Evolutionary conservation across 306 rosid genomes (phyloP).

Genomic region (Prunus dulcis): DNA sequence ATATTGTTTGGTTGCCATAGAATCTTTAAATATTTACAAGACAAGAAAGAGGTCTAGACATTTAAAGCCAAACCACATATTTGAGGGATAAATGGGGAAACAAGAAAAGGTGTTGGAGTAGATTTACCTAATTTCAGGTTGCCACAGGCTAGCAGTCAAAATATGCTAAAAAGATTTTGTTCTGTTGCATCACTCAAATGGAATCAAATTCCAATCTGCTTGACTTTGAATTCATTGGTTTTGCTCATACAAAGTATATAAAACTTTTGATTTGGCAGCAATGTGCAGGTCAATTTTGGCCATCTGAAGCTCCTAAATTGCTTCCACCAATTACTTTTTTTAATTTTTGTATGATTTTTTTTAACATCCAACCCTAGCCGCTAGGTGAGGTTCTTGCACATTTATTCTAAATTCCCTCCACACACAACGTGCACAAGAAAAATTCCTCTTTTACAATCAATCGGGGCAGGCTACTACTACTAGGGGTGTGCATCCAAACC

Average conservation of each 20-base stretch:
- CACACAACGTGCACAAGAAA: background rate
- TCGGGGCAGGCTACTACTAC: background rate
- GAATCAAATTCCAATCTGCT: conserved; percentile 38
- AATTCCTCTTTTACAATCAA: background rate
- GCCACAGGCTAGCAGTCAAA: conserved; percentile 6
- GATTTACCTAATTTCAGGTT: background rate
- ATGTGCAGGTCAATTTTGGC: background rate
- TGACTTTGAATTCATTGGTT: background rate
- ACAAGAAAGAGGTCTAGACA: too few species aligned
- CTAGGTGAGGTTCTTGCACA: background rate
- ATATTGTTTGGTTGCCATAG: background rate
- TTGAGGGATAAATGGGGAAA: background rate
- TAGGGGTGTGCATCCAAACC: too few species aligned
- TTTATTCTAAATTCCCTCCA: background rate
- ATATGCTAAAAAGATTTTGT: conserved; percentile 23
- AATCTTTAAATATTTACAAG: too few species aligned
- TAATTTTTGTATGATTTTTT: background rate
- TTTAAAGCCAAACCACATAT: background rate
- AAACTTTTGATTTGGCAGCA: background rate
- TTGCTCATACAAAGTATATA: background rate
- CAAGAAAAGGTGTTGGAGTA: background rate
- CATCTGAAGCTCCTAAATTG: background rate
- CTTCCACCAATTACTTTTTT: background rate
- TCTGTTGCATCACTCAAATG: conserved; percentile 20
- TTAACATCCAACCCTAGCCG: background rate